Evolutionary conservation across 1,139 yeast genomes (phyloP), one percentile per base, ranked within the genome.

Genomic region (Zygotorulaspora mrakii): DNA sequence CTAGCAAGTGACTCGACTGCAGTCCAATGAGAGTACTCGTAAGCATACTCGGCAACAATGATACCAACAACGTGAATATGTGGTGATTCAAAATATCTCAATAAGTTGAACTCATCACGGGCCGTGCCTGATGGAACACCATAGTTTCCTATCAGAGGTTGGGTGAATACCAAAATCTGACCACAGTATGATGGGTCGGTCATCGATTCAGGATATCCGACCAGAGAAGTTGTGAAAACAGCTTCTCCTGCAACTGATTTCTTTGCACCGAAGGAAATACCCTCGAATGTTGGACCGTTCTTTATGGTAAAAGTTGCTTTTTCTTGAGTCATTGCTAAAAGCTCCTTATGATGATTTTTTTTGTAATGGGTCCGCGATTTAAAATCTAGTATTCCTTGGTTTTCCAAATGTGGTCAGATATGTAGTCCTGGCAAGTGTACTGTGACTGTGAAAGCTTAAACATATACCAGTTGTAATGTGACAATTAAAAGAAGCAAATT

Each of bases 191-290:
- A 87, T 29, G 98, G 98, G 65, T 91, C 98, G 18, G 97, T 89
- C 96, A 91, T 89, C 16, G 96, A 86, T 67, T 91, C 98, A 7
- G 97, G 97, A 65, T 91, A 91, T 12, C 98, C 98, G 10, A 91
- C 98, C 60, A 91, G 73, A 4, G 97, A 91, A 25, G 98, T 91
- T 34, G 97, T 86, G 71, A 91, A 91, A 32, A 91, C 98, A 11
- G 96, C 96, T 67, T 91, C 98, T 48, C 98, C 98, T 49, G 94
- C 81, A 46, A 87, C 78, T 55, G 87, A 86, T 52, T 82, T 80
- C 66, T 87, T 79, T 38, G 97, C 95, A 59, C 98, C 98, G 61
- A 91, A 91, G 2, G 97, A 89, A 59, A 78, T 80, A 31, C 98
- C 98, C 57, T 76, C 79, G 72, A 87, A 89, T 30, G 87, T 82